Conservation (phyloP, 2,329 filamentous ascomycete species). For the Xenoacremonium recifei region DNA sequence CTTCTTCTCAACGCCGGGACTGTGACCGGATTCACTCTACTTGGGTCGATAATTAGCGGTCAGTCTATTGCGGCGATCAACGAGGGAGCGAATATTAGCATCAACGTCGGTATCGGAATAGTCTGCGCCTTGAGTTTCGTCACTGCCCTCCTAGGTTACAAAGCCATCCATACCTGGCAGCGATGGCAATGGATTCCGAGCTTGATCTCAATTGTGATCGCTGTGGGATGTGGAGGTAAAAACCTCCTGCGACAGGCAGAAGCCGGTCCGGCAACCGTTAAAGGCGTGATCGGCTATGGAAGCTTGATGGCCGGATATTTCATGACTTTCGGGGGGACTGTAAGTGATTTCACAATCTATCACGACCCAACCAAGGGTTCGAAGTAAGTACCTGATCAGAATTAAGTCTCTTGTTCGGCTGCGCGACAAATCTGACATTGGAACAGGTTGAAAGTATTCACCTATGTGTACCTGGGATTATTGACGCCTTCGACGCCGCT, state of each 20-base stretch:
- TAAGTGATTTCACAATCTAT: constrained; percentile 59
- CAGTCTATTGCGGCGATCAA: constrained; percentile 50
- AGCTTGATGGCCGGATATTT: constrained; percentile 51
- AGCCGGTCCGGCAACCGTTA: constrained; percentile 33
- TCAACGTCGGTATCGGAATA: constrained; percentile 56
- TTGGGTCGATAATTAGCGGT: constrained; percentile 56
- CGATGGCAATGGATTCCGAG: constrained; percentile 57
- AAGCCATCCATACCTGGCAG: constrained; percentile 52
- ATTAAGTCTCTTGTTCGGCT: constrained; percentile 13
- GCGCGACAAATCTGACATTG: constrained; percentile 34
- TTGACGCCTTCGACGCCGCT: constrained; percentile 32
- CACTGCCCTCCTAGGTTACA: constrained; percentile 56
- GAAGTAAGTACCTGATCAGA: constrained; percentile 13
- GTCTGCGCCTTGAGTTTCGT: constrained; percentile 51
- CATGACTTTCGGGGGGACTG: constrained; percentile 53
- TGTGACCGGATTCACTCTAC: constrained; percentile 56
- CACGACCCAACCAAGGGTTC: constrained; percentile 29
- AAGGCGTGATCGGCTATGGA: constrained; percentile 43
- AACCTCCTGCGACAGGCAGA: constrained; percentile 46
- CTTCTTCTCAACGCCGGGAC: constrained; percentile 56
- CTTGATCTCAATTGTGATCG: constrained; percentile 49
- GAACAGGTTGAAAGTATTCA: constrained; percentile 19
- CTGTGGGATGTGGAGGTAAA: constrained; percentile 52
- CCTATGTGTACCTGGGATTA: constrained; percentile 48
- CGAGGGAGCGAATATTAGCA: constrained; percentile 40